Evolutionary conservation across 106 monocot genomes (phyloP).

Genomic region (Iris macrosiphon): DNA sequence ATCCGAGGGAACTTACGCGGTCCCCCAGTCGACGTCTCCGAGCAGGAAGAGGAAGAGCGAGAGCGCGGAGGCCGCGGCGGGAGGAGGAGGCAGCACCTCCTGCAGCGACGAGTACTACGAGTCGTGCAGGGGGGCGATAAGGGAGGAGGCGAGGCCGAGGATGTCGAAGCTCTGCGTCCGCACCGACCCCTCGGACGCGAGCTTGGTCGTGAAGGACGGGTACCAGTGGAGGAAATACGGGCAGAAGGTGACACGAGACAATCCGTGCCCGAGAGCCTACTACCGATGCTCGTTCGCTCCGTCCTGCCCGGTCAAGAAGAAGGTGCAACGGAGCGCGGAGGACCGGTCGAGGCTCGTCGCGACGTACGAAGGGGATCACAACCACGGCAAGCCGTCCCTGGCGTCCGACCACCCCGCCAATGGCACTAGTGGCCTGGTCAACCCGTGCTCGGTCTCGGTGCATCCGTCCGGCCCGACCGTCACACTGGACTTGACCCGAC

Average conservation of each 20-base stretch:
- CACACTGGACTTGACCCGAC: constrained; percentile 23
- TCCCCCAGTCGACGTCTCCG: background rate
- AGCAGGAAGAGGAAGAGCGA: constrained; percentile 31
- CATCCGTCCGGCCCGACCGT: constrained; percentile 17
- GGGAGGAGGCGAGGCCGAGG: constrained; percentile 27
- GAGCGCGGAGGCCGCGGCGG: background rate
- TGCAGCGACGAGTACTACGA: constrained; percentile 20
- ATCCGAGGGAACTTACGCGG: background rate
- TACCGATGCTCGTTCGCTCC: constrained; percentile 82
- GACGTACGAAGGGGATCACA: constrained; percentile 70
- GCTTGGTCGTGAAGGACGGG: constrained; percentile 59
- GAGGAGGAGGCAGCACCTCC: background rate
- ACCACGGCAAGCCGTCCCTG: constrained; percentile 8
- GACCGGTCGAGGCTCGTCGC: constrained; percentile 47
- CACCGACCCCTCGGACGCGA: constrained; percentile 38
- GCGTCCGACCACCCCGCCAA: background rate
- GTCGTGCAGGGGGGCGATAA: constrained; percentile 4
- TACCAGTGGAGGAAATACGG: constrained; percentile 81
- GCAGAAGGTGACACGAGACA: constrained; percentile 75
- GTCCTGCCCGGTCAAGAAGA: constrained; percentile 77
- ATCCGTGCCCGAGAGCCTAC: constrained; percentile 79
- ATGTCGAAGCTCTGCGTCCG: constrained; percentile 28
- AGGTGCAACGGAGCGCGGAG: constrained; percentile 64
- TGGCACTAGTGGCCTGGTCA: background rate
- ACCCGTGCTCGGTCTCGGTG: constrained; percentile 10